phyloP scores from a whole-genome alignment of 306 rosid species.

The Sphenostylis stenocarpa region DNA sequence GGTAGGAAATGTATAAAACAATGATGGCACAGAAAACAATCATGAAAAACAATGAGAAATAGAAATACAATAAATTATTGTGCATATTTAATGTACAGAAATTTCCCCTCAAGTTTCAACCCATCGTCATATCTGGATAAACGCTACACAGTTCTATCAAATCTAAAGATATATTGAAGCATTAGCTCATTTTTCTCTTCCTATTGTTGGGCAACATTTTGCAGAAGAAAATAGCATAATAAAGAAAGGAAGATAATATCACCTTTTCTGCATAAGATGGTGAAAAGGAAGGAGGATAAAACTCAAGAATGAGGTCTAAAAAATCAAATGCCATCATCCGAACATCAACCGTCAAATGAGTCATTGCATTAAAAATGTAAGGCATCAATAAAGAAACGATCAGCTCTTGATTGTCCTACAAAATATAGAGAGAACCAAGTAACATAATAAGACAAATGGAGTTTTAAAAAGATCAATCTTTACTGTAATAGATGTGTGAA shows the following conservation, averaged over 20 bases:
- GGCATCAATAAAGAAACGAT: conserved; percentile 68
- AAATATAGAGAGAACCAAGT: conserved; percentile 13
- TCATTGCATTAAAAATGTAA: conserved; percentile 88
- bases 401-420: conserved; percentile 78
- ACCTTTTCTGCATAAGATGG: conserved; percentile 76
- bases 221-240: neutral
- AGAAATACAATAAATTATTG: conserved; percentile 3
- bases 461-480: neutral
- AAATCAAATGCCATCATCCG: conserved; percentile 83
- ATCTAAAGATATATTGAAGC: conserved; percentile 10
- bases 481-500: neutral
- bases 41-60: neutral
- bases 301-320: conserved; percentile 71
- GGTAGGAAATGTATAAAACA: neutral
- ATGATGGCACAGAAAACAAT: neutral
- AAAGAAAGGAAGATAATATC: conserved; percentile 18
- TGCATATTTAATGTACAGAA: neutral
- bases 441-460: conserved; percentile 29
- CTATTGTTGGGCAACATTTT: neutral
- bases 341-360: conserved; percentile 66
- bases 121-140: neutral
- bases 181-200: neutral
- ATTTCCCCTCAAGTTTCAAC: neutral
- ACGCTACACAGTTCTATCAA: neutral
- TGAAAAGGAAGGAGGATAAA: conserved; percentile 66